Conservation (phyloP, 208 protist species). For the Trypanosoma platydactyli region DNA sequence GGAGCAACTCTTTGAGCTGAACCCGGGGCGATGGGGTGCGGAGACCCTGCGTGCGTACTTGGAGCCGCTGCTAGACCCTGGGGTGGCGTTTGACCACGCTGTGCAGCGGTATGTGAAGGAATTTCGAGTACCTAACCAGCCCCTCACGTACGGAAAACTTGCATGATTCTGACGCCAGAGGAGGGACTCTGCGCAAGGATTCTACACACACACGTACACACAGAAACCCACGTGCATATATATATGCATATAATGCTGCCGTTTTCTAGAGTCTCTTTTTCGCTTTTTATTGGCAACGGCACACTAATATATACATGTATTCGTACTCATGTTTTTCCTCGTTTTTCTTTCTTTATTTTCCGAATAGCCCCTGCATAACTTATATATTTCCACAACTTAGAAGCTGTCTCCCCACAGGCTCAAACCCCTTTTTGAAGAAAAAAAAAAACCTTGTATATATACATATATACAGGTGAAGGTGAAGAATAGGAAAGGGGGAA, state of each 20-base stretch:
- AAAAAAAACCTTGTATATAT: too few species aligned
- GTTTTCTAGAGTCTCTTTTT: slow-evolving; percentile 21
- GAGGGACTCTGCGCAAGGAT: neutral
- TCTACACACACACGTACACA: neutral
- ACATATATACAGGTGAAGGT: neutral
- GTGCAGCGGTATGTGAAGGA: slow-evolving; percentile 59
- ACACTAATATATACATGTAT: too few species aligned
- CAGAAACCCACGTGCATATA: too few species aligned
- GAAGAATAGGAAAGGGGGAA: neutral
- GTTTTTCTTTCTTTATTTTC: slow-evolving; percentile 15
- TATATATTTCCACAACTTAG: too few species aligned
- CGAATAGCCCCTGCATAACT: slow-evolving; percentile 9
- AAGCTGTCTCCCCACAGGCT: too few species aligned
- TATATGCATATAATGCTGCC: too few species aligned
- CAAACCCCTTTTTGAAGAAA: too few species aligned
- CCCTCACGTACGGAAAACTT: slow-evolving; percentile 55
- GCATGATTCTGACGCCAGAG: slow-evolving; percentile 6
- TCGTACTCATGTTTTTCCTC: neutral
- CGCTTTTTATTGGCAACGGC: neutral
- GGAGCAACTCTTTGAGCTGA: slow-evolving; percentile 52
- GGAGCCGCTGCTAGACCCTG: slow-evolving; percentile 42
- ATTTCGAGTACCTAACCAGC: slow-evolving; percentile 60
- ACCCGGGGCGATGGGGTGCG: slow-evolving; percentile 46
- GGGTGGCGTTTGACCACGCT: slow-evolving; percentile 51
- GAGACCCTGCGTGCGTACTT: slow-evolving; percentile 55